These are phyloP conservation scores for Casuarina equisetifolia DNA, from an alignment of 306 rosid genomes.

Conservation along the genomic window DNA sequence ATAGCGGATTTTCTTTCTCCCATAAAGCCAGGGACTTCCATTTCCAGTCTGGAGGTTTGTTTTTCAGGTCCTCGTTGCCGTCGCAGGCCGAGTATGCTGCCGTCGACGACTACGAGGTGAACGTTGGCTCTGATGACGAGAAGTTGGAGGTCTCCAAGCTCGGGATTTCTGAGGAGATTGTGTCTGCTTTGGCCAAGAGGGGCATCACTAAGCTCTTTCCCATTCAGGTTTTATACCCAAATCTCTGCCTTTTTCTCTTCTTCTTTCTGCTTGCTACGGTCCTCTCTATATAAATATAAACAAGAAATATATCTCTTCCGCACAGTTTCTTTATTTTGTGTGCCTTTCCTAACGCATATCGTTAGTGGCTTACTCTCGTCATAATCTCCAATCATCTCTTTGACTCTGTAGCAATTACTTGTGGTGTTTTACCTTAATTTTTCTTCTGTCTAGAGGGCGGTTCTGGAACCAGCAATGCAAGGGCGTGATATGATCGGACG, in stretches of 20 bases:
- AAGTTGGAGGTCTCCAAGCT: conserved; percentile 81
- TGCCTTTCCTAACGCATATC: neutral
- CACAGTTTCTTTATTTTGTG: neutral
- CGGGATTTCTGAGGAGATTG: conserved; percentile 71
- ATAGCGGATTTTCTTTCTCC: conserved; percentile 19
- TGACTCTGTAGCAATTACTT: neutral
- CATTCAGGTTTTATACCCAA: conserved; percentile 59
- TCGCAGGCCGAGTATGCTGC: conserved; percentile 61
- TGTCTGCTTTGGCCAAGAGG: conserved; percentile 72
- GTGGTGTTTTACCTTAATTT: conserved; percentile 14
- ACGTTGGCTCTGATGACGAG: conserved; percentile 45
- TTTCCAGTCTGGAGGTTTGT: conserved; percentile 45
- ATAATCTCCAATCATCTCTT: neutral
- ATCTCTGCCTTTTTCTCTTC: neutral
- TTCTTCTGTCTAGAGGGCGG: conserved; percentile 63
- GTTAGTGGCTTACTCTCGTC: neutral
- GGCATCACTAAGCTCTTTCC: conserved; percentile 89
- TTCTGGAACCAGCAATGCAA: conserved; percentile 95
- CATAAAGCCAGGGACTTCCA: conserved; percentile 45
- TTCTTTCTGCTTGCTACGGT: neutral
- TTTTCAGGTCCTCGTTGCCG: conserved; percentile 50
- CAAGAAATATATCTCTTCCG: neutral
- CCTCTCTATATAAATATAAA: neutral
- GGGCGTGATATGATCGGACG: conserved; percentile 99
- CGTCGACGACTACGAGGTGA: conserved; percentile 54